phyloP scores from a whole-genome alignment of 306 rosid species.

The Trifolium dubium region DNA sequence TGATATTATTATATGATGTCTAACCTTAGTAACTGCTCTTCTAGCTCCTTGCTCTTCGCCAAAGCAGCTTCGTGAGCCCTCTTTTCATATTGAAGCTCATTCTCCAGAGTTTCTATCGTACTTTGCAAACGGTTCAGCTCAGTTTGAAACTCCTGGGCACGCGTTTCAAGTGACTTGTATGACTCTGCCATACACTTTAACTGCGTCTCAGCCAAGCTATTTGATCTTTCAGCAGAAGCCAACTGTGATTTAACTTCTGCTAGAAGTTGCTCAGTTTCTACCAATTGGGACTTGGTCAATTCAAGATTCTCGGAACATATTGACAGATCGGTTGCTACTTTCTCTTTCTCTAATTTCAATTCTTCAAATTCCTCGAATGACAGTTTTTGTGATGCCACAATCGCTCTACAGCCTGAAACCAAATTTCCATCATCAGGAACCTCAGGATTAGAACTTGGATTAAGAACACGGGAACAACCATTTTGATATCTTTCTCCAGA shows the following conservation, averaged over 20 bases:
- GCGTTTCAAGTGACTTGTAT: constrained; percentile 84
- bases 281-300: constrained; percentile 70
- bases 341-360: constrained; percentile 76
- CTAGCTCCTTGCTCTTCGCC: constrained; percentile 71
- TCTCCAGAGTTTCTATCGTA: constrained; percentile 70
- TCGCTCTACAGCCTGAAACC: constrained; percentile 55
- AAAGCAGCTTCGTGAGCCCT: constrained; percentile 69
- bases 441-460: constrained; percentile 71
- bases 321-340: constrained; percentile 60
- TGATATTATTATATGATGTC: constrained; percentile 29
- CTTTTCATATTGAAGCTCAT: constrained; percentile 81
- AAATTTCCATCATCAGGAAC: constrained; percentile 85
- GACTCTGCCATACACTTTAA: constrained; percentile 98
- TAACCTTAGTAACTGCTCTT: constrained; percentile 82
- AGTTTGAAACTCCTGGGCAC: constrained; percentile 73
- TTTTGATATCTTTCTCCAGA: constrained; percentile 64
- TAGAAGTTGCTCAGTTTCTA: constrained; percentile 85
- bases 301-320: constrained; percentile 74
- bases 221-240: constrained; percentile 76
- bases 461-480: constrained; percentile 61
- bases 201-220: constrained; percentile 93
- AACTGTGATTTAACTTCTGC: constrained; percentile 79
- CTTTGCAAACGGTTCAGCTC: constrained; percentile 63
- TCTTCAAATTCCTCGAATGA: constrained; percentile 68
- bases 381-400: constrained; percentile 50